Percentiles rank a stretch among this genome's conserved stretches.
Conservation (phyloP, 768 basidiomycete genomes). For the Boletus rubropictus region DNA sequence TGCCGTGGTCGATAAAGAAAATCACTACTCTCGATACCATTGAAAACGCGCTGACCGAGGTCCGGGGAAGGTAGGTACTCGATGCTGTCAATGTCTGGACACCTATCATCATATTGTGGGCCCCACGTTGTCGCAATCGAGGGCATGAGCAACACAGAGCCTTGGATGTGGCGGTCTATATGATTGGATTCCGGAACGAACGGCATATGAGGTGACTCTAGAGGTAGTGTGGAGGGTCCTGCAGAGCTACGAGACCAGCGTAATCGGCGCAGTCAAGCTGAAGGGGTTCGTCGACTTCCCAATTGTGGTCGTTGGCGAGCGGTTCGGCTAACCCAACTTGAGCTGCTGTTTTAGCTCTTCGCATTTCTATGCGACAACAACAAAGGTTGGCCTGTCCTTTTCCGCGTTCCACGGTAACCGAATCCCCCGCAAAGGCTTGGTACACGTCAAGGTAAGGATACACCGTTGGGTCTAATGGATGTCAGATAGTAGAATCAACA, state of each 20-base stretch:
- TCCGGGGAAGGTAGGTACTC: slow-evolving; percentile 52
- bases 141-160: slow-evolving; percentile 52
- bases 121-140: slow-evolving; percentile 46
- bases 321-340: slow-evolving; percentile 20
- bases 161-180: slow-evolving; percentile 46
- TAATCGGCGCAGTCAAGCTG: slow-evolving; percentile 61
- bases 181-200: slow-evolving; percentile 49
- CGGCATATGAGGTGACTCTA: slow-evolving; percentile 35
- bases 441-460: slow-evolving; percentile 24
- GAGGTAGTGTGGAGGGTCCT: slow-evolving; percentile 50
- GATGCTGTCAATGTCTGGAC: slow-evolving; percentile 32
- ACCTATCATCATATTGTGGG: slow-evolving; percentile 40
- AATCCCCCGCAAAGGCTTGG: slow-evolving; percentile 3
- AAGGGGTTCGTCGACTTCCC: slow-evolving; percentile 29
- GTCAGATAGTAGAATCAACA: slow-evolving; percentile 1
- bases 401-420: background rate
- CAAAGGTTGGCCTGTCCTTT: slow-evolving; percentile 5
- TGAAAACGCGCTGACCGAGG: slow-evolving; percentile 49
- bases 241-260: slow-evolving; percentile 64
- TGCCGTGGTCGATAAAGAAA: slow-evolving; percentile 5
- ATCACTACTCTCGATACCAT: slow-evolving; percentile 44
- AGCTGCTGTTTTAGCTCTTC: slow-evolving; percentile 17
- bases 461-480: slow-evolving; percentile 16
- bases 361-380: slow-evolving; percentile 11
- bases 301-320: slow-evolving; percentile 13